These are phyloP conservation scores for Theobroma grandiflorum DNA, from an alignment of 441 rosid species.

Conservation along the genomic window DNA sequence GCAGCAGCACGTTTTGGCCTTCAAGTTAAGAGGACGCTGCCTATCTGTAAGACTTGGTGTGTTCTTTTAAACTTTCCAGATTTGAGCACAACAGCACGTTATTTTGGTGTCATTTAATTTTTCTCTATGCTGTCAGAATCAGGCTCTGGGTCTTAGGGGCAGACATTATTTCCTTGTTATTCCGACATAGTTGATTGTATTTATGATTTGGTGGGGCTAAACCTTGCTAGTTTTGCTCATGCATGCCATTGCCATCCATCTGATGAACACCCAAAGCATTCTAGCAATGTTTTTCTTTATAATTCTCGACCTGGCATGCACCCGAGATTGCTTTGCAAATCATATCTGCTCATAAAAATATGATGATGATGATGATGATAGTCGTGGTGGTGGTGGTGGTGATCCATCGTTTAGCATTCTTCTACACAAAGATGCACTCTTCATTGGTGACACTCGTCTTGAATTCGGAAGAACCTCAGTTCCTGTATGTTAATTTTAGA, in stretches of 20 bases:
- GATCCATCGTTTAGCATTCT: not conserved
- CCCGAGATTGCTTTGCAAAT: not conserved
- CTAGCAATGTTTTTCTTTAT: not conserved
- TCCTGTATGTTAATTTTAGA: not conserved
- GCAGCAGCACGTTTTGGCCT: conserved; percentile 12
- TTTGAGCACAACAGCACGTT: conserved; percentile 8
- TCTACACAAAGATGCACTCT: not conserved
- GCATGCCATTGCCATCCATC: not conserved
- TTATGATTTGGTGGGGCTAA: conserved; percentile 4
- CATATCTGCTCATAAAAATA: not conserved
- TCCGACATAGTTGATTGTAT: not conserved
- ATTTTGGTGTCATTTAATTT: not conserved
- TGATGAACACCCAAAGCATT: not conserved
- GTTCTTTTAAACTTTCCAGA: conserved; percentile 18
- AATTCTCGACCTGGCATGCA: not conserved
- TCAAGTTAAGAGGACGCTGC: not conserved
- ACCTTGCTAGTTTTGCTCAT: not conserved
- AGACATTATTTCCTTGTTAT: not conserved
- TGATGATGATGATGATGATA: not conserved
- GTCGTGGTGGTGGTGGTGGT: too few relatives aligned
- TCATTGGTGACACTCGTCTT: not conserved
- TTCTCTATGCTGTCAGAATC: not conserved
- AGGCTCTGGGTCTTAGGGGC: not conserved
- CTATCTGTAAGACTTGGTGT: not conserved
- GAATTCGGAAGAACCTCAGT: not conserved